Percentiles rank a stretch among this genome's conserved stretches.
These are phyloP conservation scores for Aschersonia sp. DNA, from an alignment of 2,329 filamentous ascomycete species.

Conservation along the genomic window DNA sequence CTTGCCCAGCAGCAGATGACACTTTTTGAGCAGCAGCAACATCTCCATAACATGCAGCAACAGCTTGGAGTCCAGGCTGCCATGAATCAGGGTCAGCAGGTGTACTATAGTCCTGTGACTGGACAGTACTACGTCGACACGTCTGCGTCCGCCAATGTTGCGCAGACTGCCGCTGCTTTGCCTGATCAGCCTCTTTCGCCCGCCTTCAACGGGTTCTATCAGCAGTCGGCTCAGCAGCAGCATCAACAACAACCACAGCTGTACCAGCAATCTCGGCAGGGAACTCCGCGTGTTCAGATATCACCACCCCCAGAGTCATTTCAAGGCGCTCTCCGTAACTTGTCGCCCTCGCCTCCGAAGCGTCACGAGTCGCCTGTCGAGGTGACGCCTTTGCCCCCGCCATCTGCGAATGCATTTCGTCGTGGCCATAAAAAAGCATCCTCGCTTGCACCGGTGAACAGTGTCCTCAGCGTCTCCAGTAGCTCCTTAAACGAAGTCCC, in stretches of 20 bases:
- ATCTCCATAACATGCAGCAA: constrained; percentile 25
- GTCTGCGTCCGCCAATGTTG: constrained; percentile 25
- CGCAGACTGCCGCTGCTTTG: constrained; percentile 24
- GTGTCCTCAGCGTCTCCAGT: constrained; percentile 26
- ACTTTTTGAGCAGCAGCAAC: constrained; percentile 29
- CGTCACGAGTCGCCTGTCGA: constrained; percentile 56
- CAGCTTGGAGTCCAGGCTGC: constrained; percentile 22
- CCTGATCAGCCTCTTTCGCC: constrained; percentile 28
- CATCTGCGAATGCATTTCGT: constrained; percentile 83
- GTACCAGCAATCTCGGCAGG: constrained; percentile 27
- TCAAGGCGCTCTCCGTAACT: constrained; percentile 40
- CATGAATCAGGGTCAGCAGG: constrained; percentile 49
- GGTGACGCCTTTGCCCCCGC: constrained; percentile 60
- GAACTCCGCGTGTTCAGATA: constrained; percentile 62
- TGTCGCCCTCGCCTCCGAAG: constrained; percentile 49
- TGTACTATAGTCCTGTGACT: constrained; percentile 77
- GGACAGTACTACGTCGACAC: constrained; percentile 76
- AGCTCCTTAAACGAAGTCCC: constrained; percentile 26
- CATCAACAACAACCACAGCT: constrained; percentile 29
- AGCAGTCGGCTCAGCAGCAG: constrained; percentile 7
- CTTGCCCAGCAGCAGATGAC: constrained; percentile 32
- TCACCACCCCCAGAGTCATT: constrained; percentile 59
- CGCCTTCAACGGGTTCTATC: constrained; percentile 16
- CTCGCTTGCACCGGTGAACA: constrained; percentile 52
- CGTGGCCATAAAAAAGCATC: constrained; percentile 84